Conservation (phyloP, 352 stramenopile species). For the Pythium myriotylum region DNA sequence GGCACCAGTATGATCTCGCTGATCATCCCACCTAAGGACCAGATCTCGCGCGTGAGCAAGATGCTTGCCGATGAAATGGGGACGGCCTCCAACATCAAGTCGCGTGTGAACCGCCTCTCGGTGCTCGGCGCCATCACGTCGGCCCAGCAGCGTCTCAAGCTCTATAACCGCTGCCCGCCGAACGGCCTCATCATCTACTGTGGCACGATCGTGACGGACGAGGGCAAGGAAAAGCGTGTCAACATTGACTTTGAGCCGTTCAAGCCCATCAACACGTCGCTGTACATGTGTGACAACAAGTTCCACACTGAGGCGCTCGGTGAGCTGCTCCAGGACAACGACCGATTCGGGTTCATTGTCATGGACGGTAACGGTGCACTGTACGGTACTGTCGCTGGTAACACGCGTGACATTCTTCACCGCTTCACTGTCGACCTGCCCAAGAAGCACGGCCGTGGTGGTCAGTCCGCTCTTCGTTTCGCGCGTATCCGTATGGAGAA, state of each 20-base stretch:
- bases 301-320: slow-evolving; percentile 99
- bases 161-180: slow-evolving; percentile 96
- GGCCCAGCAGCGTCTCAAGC: slow-evolving; percentile 98
- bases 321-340: slow-evolving; percentile 98
- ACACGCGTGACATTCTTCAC: slow-evolving; percentile 93
- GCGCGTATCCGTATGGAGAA: slow-evolving; percentile 99
- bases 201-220: slow-evolving; percentile 98
- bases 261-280: slow-evolving; percentile 99
- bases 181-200: slow-evolving; percentile 99
- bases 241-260: slow-evolving; percentile 99
- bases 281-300: slow-evolving; percentile 99
- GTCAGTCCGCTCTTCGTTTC: slow-evolving; percentile 99
- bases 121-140: slow-evolving; percentile 99
- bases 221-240: slow-evolving; percentile 99
- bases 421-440: slow-evolving; percentile 98
- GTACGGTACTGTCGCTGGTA: slow-evolving; percentile 97
- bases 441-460: slow-evolving; percentile 99
- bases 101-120: slow-evolving; percentile 97
- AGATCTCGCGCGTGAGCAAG: slow-evolving; percentile 97
- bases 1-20: slow-evolving; percentile 99
- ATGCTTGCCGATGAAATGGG: slow-evolving; percentile 99
- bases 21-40: slow-evolving; percentile 98
- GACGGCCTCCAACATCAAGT: slow-evolving; percentile 99
- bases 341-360: slow-evolving; percentile 99
- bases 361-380: slow-evolving; percentile 99